Evolutionary conservation across 2,329 filamentous ascomycete species (phyloP).

Genomic region (Diaporthe citrichinensis): DNA sequence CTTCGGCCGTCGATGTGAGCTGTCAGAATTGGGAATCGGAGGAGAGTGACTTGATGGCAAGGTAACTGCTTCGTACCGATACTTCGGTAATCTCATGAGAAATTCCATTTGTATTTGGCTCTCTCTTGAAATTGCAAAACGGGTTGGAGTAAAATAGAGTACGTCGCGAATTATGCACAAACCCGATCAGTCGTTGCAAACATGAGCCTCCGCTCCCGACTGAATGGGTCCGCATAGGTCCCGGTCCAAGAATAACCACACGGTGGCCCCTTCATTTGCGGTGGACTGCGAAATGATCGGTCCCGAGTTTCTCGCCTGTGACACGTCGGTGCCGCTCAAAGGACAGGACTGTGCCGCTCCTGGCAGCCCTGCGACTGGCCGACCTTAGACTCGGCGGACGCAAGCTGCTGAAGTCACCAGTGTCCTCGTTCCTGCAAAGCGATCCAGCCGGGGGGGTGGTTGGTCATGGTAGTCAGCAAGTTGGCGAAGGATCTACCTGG

Average conservation of each 20-base stretch:
- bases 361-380: background rate
- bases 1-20: constrained; percentile 22
- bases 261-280: background rate
- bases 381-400: background rate
- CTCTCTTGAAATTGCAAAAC: background rate
- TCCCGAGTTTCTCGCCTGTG: background rate
- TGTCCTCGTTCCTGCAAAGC: background rate
- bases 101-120: background rate
- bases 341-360: background rate
- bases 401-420: background rate
- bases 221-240: background rate
- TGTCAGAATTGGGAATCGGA: constrained; percentile 20
- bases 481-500: background rate
- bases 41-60: constrained; percentile 1
- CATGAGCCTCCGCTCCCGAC: background rate
- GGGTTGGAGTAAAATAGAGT: background rate
- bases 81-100: background rate
- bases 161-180: constrained; percentile 1
- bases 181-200: background rate
- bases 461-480: background rate
- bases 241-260: background rate
- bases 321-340: background rate
- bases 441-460: background rate
- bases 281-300: background rate
- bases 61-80: constrained; percentile 32